Evolutionary conservation across 1,139 yeast species (phyloP).

Genomic region (Pichia sp.): DNA sequence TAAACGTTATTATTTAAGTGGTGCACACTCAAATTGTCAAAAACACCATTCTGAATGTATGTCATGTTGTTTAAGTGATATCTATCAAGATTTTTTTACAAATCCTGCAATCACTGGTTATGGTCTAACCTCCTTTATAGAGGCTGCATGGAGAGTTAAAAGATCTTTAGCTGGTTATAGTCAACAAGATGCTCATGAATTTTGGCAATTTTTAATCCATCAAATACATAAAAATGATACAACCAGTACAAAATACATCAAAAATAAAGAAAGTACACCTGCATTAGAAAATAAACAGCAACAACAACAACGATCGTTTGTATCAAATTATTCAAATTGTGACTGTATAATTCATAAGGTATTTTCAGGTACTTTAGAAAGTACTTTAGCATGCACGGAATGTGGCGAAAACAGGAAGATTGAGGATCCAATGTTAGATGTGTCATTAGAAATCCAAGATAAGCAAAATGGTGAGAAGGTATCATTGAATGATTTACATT

Average conservation of each 20-base stretch:
- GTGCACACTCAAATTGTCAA: constrained; percentile 47
- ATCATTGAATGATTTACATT: constrained; percentile 36
- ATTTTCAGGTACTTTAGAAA: constrained; percentile 67
- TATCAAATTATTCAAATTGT: constrained; percentile 36
- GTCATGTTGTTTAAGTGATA: constrained; percentile 76
- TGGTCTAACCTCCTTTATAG: constrained; percentile 67
- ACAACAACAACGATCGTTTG: not conserved
- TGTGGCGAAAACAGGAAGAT: constrained; percentile 65
- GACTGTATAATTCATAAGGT: constrained; percentile 76
- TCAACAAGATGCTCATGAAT: constrained; percentile 98
- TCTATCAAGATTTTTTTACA: constrained; percentile 62
- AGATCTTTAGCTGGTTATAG: constrained; percentile 86
- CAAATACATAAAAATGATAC: constrained; percentile 61
- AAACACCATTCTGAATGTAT: constrained; percentile 50
- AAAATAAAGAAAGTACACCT: constrained; percentile 22
- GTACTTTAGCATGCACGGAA: constrained; percentile 65
- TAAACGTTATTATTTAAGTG: constrained; percentile 68
- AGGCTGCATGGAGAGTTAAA: constrained; percentile 80
- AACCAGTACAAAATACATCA: constrained; percentile 14
- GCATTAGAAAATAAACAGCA: constrained; percentile 7
- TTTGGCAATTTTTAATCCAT: constrained; percentile 83
- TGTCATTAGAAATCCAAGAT: constrained; percentile 65
- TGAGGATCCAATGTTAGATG: constrained; percentile 84
- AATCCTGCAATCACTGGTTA: constrained; percentile 53
- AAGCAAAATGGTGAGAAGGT: constrained; percentile 15